phyloP scores from a whole-genome alignment of 139 green algal species.

The Monoraphidium neglectum region DNA sequence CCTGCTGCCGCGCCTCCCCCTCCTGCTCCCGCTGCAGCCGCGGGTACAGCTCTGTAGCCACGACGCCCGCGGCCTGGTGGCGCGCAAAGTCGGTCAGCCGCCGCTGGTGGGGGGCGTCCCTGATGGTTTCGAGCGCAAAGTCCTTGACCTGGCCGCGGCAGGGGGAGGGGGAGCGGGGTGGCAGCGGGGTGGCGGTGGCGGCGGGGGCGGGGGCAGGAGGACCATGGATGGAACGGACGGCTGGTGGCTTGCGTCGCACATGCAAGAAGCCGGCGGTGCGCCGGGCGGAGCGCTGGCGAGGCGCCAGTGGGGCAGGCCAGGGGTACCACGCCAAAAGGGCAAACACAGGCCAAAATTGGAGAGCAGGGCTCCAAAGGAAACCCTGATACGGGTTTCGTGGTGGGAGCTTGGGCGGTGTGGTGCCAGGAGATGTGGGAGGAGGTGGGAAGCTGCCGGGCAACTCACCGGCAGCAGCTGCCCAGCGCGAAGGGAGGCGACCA shows the following conservation, averaged over 20 bases:
- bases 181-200: no score
- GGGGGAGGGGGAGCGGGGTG: no score
- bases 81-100: constrained; percentile 28
- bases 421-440: no score
- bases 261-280: not conserved
- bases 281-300: not conserved
- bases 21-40: not conserved
- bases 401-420: no score
- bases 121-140: constrained; percentile 27
- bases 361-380: no score
- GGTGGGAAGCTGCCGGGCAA: not conserved
- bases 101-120: constrained; percentile 26
- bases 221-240: not conserved
- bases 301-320: not conserved
- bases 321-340: no score
- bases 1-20: not conserved
- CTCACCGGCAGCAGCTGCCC: constrained; percentile 66
- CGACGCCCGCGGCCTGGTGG: constrained; percentile 10
- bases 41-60: constrained; percentile 1
- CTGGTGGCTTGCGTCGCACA: not conserved
- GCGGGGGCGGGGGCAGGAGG: not conserved
- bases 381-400: no score
- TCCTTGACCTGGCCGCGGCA: constrained; percentile 10
- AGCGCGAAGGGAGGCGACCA: constrained; percentile 68
- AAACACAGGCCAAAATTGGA: no score